These are phyloP conservation scores for Delphinella strobiligena DNA, from an alignment of 2,329 filamentous ascomycete species.

Conservation along the genomic window DNA sequence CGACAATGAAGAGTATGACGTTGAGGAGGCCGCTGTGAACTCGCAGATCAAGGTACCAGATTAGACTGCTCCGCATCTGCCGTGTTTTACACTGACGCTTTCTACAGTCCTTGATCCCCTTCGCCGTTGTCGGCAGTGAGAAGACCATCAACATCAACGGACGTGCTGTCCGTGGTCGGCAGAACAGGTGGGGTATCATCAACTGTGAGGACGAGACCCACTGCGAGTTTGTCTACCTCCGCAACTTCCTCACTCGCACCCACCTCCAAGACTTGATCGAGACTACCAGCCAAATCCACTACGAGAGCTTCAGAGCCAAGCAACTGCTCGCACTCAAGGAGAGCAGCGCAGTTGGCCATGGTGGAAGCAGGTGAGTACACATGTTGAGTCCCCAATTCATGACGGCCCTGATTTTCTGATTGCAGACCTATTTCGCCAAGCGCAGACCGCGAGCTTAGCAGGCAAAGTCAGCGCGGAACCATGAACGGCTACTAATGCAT, in stretches of 20 bases:
- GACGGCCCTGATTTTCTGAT: not conserved
- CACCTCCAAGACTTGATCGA: constrained; percentile 98
- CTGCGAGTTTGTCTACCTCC: constrained; percentile 97
- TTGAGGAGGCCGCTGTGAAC: constrained; percentile 89
- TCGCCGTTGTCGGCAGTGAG: constrained; percentile 95
- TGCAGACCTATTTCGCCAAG: constrained; percentile 73
- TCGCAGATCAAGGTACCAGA: constrained; percentile 81
- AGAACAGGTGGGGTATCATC: constrained; percentile 99
- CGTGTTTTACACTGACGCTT: constrained; percentile 14
- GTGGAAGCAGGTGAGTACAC: constrained; percentile 58
- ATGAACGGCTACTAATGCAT: constrained; percentile 98
- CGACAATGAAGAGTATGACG: constrained; percentile 97
- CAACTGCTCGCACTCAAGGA: constrained; percentile 96
- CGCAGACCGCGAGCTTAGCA: constrained; percentile 90
- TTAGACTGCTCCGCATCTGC: not conserved
- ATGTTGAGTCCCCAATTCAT: not conserved
- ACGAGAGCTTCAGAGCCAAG: constrained; percentile 99
- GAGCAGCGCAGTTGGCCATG: constrained; percentile 73
- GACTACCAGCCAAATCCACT: constrained; percentile 98
- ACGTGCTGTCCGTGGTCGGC: constrained; percentile 91
- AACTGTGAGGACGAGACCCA: constrained; percentile 99
- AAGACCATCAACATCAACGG: constrained; percentile 96
- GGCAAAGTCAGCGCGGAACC: constrained; percentile 91
- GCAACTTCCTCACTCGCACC: constrained; percentile 96
- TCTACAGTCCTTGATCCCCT: constrained; percentile 74